Percentiles rank a stretch among this genome's conserved stretches.
These are phyloP conservation scores for Annulohypoxylon bovei DNA, from an alignment of 495 filamentous ascomycete genomes.

Conservation along the genomic window DNA sequence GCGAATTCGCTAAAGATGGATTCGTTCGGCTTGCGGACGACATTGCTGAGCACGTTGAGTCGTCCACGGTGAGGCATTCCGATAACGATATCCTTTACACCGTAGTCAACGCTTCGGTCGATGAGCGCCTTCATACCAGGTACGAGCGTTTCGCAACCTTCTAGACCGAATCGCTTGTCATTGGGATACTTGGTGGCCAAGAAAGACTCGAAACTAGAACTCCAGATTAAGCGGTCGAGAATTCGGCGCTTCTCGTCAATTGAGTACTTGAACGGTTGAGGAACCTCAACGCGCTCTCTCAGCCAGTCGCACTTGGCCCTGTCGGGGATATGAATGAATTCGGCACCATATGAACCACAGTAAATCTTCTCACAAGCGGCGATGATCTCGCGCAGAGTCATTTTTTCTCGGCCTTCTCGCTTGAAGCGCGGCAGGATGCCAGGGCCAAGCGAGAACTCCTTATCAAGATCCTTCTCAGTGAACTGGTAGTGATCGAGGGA, in stretches of 20 bases:
- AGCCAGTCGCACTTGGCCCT: slow-evolving; percentile 98
- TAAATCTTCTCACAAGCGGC: slow-evolving; percentile 93
- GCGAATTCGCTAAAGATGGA: slow-evolving; percentile 99
- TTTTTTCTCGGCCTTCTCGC: slow-evolving; percentile 86
- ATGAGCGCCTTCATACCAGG: slow-evolving; percentile 99
- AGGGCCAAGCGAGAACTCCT: slow-evolving; percentile 90
- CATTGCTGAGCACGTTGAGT: slow-evolving; percentile 97
- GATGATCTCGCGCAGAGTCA: slow-evolving; percentile 96
- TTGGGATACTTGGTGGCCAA: slow-evolving; percentile 97
- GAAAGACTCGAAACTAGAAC: slow-evolving; percentile 94
- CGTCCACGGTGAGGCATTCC: slow-evolving; percentile 99
- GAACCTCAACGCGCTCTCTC: slow-evolving; percentile 91
- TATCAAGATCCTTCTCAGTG: slow-evolving; percentile 91
- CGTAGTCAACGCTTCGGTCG: slow-evolving; percentile 96
- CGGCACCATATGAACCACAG: slow-evolving; percentile 94
- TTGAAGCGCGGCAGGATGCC: slow-evolving; percentile 96
- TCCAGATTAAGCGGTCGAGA: slow-evolving; percentile 97
- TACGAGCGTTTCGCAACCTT: slow-evolving; percentile 94
- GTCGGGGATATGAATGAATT: slow-evolving; percentile 99
- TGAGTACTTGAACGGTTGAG: slow-evolving; percentile 92
- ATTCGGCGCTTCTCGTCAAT: slow-evolving; percentile 97
- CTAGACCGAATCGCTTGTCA: slow-evolving; percentile 98
- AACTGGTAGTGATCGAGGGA: slow-evolving; percentile 93
- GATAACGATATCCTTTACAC: slow-evolving; percentile 98
- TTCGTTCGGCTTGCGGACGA: slow-evolving; percentile 98